Percentiles rank a stretch among this genome's conserved stretches.
phyloP scores from a whole-genome alignment of 2,329 filamentous ascomycete genomes.

The Aspergillus caelatus region DNA sequence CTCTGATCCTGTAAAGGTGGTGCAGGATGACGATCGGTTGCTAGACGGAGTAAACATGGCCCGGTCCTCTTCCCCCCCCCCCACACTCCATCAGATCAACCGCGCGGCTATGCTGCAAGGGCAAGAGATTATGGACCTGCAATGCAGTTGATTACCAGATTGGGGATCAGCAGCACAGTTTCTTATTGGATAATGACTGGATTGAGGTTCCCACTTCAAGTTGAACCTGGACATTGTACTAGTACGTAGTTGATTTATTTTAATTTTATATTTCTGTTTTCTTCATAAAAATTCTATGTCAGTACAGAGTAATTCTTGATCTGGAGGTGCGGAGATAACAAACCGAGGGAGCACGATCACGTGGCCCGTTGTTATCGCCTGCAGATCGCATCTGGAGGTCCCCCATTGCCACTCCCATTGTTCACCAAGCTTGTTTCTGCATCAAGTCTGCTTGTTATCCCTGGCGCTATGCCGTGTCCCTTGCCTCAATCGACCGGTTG shows the following conservation, averaged over 20 bases:
- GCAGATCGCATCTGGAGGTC: neutral
- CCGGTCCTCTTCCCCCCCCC: constrained; percentile 10
- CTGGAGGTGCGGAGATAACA: constrained; percentile 6
- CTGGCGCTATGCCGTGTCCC: constrained; percentile 24
- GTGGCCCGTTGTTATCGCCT: constrained; percentile 19
- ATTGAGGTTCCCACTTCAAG: neutral
- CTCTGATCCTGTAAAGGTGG: neutral
- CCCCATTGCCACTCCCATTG: constrained; percentile 5
- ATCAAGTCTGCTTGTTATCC: constrained; percentile 4
- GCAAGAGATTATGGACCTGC: neutral
- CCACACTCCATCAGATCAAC: constrained; percentile 10
- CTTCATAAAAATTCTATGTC: neutral
- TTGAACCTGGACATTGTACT: neutral
- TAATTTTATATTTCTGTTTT: neutral
- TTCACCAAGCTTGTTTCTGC: neutral
- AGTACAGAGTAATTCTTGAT: neutral
- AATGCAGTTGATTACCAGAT: neutral
- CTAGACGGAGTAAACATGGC: constrained; percentile 16
- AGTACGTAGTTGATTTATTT: neutral
- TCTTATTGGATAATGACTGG: neutral
- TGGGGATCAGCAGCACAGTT: neutral
- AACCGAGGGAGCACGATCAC: constrained; percentile 13
- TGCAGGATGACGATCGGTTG: neutral
- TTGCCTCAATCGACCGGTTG: constrained; percentile 15
- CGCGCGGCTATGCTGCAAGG: constrained; percentile 11